Base-by-base conservation (phyloP, 2,329 filamentous ascomycete species). In the Trichophyton rubrum region DNA sequence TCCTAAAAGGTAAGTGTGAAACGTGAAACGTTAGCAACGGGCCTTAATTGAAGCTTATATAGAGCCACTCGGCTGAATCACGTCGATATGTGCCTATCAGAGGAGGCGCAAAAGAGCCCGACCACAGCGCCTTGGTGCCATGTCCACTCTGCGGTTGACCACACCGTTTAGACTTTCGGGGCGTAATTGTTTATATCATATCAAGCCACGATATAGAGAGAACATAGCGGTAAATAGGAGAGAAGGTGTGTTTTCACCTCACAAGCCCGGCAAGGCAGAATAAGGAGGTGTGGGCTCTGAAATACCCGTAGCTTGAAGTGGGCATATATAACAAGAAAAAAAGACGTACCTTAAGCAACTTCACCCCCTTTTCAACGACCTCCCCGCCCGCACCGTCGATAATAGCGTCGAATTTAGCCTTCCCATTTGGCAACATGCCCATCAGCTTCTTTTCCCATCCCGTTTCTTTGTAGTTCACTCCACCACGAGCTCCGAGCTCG, bases 361-460 rank as follows among this genome's bases (percentile, higher is more conserved):
- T 84, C 55, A 79, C 76, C 0, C 83, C 81, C 71, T 85, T 87
- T 41, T 79, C 77, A n/a, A 95, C 82, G 49, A 96, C 79, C 73
- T 95, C 86, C 1, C 90, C 91, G 2, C 92, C 92, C 0, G 92
- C 91, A 1, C 93, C 92, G 74, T 97, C 93, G 66, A 97, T 82
- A 56, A 97, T 86, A 20, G 87, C 85, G 74, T 97, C 93, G 64
- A 80, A 88, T 59, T 84, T 84, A 64, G 85, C 79, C 55, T 87
- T 83, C 45, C 76, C 73, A 0, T 88, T 84, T 27, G 96, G 76
- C 67, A 85, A 69, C 55, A 73, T 74, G 20, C 67, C 68, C 60
- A 78, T 73, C 61, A 96, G 75, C 68, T 87, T 83, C 79, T 86
- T 88, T 62, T 95, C 89, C 92, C 92, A 97, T 1, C 78, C 84